phyloP scores from a whole-genome alignment of 2,329 filamentous ascomycete genomes.

The Cryphonectria japonica region DNA sequence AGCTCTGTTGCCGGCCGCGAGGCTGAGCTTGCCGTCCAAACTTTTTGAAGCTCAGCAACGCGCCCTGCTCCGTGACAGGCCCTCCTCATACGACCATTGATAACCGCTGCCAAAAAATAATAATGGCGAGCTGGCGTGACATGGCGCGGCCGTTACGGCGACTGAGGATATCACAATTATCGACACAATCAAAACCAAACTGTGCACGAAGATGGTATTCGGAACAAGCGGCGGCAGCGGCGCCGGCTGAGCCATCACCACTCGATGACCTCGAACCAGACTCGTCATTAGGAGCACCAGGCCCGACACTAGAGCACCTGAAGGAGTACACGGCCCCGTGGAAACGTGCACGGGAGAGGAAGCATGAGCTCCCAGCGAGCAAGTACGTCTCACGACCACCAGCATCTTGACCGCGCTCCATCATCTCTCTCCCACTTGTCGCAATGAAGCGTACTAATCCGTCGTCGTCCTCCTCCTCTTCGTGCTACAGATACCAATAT shows the following conservation, averaged over 20 bases:
- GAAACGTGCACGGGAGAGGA: slow-evolving; percentile 41
- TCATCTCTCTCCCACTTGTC: neutral
- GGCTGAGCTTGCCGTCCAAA: slow-evolving; percentile 12
- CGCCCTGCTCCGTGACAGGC: slow-evolving; percentile 18
- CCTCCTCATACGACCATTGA: slow-evolving; percentile 6
- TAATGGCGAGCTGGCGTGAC: slow-evolving; percentile 49
- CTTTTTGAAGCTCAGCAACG: slow-evolving; percentile 28
- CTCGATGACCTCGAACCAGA: slow-evolving; percentile 55
- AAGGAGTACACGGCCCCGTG: slow-evolving; percentile 47
- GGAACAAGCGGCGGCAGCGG: slow-evolving; percentile 45
- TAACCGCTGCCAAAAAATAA: slow-evolving; percentile 19
- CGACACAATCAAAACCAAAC: slow-evolving; percentile 35
- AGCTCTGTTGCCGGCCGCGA: slow-evolving; percentile 11
- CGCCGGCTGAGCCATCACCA: slow-evolving; percentile 30
- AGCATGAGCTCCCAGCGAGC: slow-evolving; percentile 49
- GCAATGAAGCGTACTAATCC: slow-evolving; percentile 18
- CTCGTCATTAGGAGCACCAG: slow-evolving; percentile 51
- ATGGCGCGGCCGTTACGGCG: slow-evolving; percentile 40
- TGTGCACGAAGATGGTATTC: slow-evolving; percentile 50
- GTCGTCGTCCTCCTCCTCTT: slow-evolving; percentile 24
- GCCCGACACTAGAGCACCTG: slow-evolving; percentile 43
- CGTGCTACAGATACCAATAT: slow-evolving; percentile 80
- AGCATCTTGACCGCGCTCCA: neutral
- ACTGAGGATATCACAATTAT: slow-evolving; percentile 19
- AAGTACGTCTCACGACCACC: slow-evolving; percentile 42